Percentiles rank a stretch among this genome's conserved stretches.
Evolutionary conservation across 441 rosid genomes (phyloP).

Genomic region (Oxalis stricta): DNA sequence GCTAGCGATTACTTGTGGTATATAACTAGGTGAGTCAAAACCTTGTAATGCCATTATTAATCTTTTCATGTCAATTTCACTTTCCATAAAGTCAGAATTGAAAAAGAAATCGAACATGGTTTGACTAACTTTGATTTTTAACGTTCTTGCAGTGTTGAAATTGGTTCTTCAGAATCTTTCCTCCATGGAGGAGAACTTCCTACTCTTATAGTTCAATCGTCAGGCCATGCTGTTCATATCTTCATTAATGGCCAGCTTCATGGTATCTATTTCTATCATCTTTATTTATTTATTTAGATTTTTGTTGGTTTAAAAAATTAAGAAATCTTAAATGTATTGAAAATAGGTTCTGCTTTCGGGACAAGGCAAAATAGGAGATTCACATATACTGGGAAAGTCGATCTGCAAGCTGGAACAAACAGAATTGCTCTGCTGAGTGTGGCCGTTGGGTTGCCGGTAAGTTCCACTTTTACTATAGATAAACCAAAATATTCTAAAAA

Average conservation of each 20-base stretch:
- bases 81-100: background rate
- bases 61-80: background rate
- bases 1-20: slow-evolving; percentile 92
- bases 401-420: slow-evolving; percentile 69
- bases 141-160: slow-evolving; percentile 46
- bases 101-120: background rate
- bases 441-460: slow-evolving; percentile 89
- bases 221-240: slow-evolving; percentile 89
- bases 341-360: slow-evolving; percentile 79
- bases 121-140: background rate
- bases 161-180: slow-evolving; percentile 64
- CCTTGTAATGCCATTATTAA: background rate
- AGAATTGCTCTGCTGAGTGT: slow-evolving; percentile 81
- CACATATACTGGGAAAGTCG: slow-evolving; percentile 61
- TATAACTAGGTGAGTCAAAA: slow-evolving; percentile 63
- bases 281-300: background rate
- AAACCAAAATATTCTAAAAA: background rate
- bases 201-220: slow-evolving; percentile 65
- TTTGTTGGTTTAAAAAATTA: slow-evolving; percentile 2
- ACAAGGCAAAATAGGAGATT: slow-evolving; percentile 66
- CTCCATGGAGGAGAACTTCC: slow-evolving; percentile 83
- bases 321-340: slow-evolving; percentile 3
- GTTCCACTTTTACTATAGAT: slow-evolving; percentile 10
- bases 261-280: slow-evolving; percentile 27
- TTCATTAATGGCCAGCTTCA: slow-evolving; percentile 82